phyloP scores from a whole-genome alignment of 2,329 filamentous ascomycete genomes.

The Aphanoascus verrucosus region DNA sequence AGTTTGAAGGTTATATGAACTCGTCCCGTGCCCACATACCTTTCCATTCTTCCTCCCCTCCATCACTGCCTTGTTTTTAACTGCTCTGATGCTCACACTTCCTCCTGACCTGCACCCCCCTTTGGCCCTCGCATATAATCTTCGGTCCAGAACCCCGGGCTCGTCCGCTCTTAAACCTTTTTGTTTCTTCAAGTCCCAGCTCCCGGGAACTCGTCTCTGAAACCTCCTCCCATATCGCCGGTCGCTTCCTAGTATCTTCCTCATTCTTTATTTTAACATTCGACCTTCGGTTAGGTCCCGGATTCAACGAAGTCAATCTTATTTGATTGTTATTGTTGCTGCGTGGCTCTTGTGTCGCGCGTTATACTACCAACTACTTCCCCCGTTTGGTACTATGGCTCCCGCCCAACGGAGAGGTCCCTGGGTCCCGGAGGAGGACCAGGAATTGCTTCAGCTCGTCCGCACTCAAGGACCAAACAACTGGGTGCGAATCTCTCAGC shows the following conservation, averaged over 20 bases:
- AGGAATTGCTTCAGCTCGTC: slow-evolving; percentile 59
- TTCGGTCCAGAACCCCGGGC: slow-evolving; percentile 4
- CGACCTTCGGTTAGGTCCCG: slow-evolving; percentile 4
- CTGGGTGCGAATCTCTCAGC: slow-evolving; percentile 77
- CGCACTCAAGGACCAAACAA: slow-evolving; percentile 63
- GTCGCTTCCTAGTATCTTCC: slow-evolving; percentile 2
- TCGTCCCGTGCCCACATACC: slow-evolving; percentile 10
- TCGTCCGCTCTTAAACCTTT: slow-evolving; percentile 1
- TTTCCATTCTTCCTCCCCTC: slow-evolving; percentile 3
- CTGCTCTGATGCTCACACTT: neutral
- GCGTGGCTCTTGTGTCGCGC: neutral
- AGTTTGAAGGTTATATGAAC: slow-evolving; percentile 12
- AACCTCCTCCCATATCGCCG: neutral
- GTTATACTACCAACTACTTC: neutral
- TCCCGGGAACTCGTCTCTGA: neutral
- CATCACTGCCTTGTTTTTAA: slow-evolving; percentile 10
- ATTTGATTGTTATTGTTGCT: neutral
- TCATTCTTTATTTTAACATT: slow-evolving; percentile 6
- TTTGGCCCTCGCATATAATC: neutral
- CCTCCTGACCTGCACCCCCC: slow-evolving; percentile 5
- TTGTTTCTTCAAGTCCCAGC: neutral
- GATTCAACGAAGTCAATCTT: neutral
- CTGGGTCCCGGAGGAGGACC: slow-evolving; percentile 71
- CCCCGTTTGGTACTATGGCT: slow-evolving; percentile 26
- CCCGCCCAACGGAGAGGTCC: slow-evolving; percentile 60